phyloP scores from a whole-genome alignment of 2,329 filamentous ascomycete genomes.

The Macroventuria anomochaeta region DNA sequence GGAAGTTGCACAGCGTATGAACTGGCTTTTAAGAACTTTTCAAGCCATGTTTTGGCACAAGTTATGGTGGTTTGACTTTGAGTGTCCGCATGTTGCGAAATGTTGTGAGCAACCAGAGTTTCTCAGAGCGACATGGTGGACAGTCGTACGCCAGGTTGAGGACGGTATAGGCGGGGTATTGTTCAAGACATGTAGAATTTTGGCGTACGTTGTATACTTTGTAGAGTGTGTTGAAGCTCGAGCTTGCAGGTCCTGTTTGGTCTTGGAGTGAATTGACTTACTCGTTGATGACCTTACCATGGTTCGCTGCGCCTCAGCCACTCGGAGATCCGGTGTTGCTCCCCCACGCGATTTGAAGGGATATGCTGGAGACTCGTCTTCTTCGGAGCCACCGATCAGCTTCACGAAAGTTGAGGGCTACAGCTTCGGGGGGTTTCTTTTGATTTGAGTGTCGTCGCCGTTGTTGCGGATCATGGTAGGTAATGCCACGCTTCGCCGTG shows the following conservation, averaged over 20 bases:
- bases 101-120: background rate
- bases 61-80: background rate
- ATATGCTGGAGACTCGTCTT: background rate
- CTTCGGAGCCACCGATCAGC: too few relatives aligned
- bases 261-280: background rate
- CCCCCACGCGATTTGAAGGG: too few relatives aligned
- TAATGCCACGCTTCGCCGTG: background rate
- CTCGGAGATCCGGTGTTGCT: background rate
- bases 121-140: background rate
- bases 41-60: background rate
- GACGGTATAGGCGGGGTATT: background rate
- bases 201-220: too few relatives aligned
- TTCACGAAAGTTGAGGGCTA: background rate
- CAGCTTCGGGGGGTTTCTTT: too few relatives aligned
- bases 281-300: background rate
- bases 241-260: background rate
- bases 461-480: background rate
- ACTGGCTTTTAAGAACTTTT: background rate
- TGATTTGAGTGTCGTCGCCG: too few relatives aligned
- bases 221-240: too few relatives aligned
- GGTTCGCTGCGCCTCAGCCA: background rate
- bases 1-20: background rate
- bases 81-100: background rate
- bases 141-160: background rate
- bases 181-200: background rate